Conservation (phyloP, 106 monocot genomes). For the Chionographis japonica region DNA sequence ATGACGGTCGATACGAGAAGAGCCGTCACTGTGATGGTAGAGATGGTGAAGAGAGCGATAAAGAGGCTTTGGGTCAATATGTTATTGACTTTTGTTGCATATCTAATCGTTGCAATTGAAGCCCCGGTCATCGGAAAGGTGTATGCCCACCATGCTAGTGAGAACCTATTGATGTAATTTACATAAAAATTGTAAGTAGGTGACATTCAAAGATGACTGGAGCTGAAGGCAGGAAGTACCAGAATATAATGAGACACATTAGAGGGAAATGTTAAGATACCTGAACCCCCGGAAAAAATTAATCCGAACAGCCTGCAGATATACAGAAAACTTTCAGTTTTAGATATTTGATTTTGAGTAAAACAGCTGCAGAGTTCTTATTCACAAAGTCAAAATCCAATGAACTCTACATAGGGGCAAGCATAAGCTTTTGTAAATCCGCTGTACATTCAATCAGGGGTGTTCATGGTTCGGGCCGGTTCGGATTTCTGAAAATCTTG, state of each 20-base stretch:
- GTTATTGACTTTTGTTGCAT: slow-evolving; percentile 19
- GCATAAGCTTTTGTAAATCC: too few species aligned
- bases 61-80: slow-evolving; percentile 15
- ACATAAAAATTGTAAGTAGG: not conserved
- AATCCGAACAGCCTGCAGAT: slow-evolving; percentile 68
- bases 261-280: slow-evolving; percentile 8
- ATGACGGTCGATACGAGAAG: slow-evolving; percentile 21
- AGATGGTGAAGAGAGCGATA: slow-evolving; percentile 19
- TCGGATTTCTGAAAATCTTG: too few species aligned
- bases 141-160: slow-evolving; percentile 72
- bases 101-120: slow-evolving; percentile 36
- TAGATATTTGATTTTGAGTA: too few species aligned
- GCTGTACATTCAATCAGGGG: too few species aligned
- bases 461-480: too few species aligned
- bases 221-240: not conserved
- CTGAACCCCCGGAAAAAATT: slow-evolving; percentile 89
- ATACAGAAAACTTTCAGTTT: slow-evolving; percentile 1
- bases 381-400: too few species aligned
- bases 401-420: too few species aligned
- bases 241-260: not conserved
- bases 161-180: slow-evolving; percentile 23
- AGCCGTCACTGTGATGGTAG: slow-evolving; percentile 18
- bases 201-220: not conserved
- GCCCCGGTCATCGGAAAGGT: slow-evolving; percentile 62
- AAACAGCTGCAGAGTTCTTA: too few species aligned